These are phyloP conservation scores for Sporothrix pseudoabietina DNA, from an alignment of 2,329 filamentous ascomycete species.

Conservation along the genomic window DNA sequence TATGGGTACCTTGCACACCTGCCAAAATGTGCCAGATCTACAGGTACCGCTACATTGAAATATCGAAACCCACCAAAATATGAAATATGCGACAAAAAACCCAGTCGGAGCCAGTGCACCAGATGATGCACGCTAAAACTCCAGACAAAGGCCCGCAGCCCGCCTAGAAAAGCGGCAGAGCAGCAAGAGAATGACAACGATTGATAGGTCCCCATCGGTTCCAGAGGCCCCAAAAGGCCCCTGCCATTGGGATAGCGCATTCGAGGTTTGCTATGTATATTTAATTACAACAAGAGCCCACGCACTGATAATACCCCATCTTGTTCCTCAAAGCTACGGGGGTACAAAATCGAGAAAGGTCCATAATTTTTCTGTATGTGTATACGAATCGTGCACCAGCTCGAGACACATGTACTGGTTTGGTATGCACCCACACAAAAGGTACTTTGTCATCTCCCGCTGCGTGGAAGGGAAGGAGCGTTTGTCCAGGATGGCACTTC, in stretches of 20 bases:
- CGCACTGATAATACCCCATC: constrained; percentile 19
- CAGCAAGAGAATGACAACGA: background rate
- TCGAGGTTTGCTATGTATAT: background rate
- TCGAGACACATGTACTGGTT: constrained; percentile 12
- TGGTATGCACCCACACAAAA: background rate
- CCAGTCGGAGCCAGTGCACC: background rate
- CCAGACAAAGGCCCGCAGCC: constrained; percentile 22
- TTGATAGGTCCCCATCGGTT: background rate
- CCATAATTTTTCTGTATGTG: background rate
- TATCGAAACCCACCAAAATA: background rate
- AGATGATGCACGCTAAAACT: constrained; percentile 23
- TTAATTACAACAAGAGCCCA: background rate
- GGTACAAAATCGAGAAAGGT: background rate
- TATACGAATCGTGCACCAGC: constrained; percentile 1
- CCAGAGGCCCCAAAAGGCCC: constrained; percentile 1
- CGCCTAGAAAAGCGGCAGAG: constrained; percentile 12
- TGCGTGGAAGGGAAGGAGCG: background rate
- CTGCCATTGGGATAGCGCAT: constrained; percentile 10
- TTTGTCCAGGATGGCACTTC: background rate
- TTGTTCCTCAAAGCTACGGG: constrained; percentile 10
- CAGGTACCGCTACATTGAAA: constrained; percentile 18
- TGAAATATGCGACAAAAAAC: constrained; percentile 21
- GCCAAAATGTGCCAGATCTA: constrained; percentile 7
- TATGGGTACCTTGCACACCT: background rate
- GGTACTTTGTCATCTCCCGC: constrained; percentile 1